Conservation (phyloP, 805 yeast species). For the Hyphopichia homilentoma region DNA sequence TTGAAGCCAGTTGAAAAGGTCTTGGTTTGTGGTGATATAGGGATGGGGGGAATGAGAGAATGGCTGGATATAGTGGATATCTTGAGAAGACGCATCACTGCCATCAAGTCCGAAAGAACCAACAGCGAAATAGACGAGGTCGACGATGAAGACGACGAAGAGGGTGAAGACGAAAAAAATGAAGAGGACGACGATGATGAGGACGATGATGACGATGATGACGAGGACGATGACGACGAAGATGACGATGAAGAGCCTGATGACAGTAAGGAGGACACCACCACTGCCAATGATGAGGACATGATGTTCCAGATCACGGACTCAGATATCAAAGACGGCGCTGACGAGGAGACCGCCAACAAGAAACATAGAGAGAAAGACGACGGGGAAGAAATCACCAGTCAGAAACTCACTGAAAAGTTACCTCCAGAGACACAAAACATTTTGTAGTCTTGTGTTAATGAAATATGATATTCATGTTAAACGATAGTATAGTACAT, state of each 20-base stretch:
- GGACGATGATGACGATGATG: conserved; percentile 34
- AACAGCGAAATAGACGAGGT: conserved; percentile 6
- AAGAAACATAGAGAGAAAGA: conserved; percentile 2
- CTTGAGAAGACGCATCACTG: conserved; percentile 30
- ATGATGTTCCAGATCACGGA: conserved; percentile 22
- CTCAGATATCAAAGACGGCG: conserved; percentile 7
- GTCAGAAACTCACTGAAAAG: conserved; percentile 1
- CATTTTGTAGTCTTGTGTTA: not conserved
- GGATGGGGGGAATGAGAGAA: conserved; percentile 50
- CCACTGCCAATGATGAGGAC: conserved; percentile 8
- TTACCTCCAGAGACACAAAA: not conserved
- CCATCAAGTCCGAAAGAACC: conserved; percentile 20
- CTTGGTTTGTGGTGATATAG: conserved; percentile 45
- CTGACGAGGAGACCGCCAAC: no score
- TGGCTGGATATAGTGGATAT: conserved; percentile 45
- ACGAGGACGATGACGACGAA: conserved; percentile 35
- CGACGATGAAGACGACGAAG: conserved; percentile 23
- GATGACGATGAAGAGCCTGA: conserved; percentile 37
- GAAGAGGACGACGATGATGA: conserved; percentile 37
- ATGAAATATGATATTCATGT: not conserved
- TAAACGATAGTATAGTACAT: no score
- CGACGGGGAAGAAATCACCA: not conserved
- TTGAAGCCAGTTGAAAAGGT: conserved; percentile 46
- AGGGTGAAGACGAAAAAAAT: conserved; percentile 30
- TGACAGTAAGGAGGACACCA: conserved; percentile 25